Conservation (phyloP, 2,329 filamentous ascomycete species). For the Arthroderma uncinatum region DNA sequence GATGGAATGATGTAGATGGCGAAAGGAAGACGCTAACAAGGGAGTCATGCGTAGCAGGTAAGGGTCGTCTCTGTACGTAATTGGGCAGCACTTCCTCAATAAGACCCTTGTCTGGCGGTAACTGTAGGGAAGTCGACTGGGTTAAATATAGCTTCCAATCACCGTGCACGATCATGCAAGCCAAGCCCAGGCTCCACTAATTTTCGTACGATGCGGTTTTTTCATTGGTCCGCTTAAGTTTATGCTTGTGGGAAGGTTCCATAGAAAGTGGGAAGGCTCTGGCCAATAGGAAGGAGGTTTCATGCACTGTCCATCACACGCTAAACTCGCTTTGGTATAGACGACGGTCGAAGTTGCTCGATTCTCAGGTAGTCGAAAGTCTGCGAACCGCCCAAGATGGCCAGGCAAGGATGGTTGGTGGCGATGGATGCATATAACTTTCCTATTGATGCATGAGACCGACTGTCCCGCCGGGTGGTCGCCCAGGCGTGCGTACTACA, state of each 20-base stretch:
- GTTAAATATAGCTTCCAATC: slow-evolving; percentile 4
- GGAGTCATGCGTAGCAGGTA: background rate
- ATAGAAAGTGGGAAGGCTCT: background rate
- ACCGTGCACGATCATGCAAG: background rate
- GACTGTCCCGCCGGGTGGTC: background rate
- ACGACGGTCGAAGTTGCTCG: background rate
- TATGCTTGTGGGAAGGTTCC: slow-evolving; percentile 1
- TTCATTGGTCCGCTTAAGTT: background rate
- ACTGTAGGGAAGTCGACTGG: background rate
- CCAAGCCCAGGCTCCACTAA: background rate
- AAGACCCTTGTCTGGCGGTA: background rate
- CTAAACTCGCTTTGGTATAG: background rate
- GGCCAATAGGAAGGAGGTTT: background rate
- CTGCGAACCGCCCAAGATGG: slow-evolving; percentile 1
- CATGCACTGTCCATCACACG: background rate
- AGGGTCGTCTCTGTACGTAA: background rate
- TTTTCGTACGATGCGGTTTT: background rate
- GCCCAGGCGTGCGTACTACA: background rate
- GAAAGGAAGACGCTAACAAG: background rate
- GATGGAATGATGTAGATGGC: background rate
- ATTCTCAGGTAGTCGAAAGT: background rate
- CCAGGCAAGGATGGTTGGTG: background rate
- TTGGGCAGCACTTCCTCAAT: background rate
- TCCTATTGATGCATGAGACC: slow-evolving; percentile 1
- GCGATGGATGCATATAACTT: background rate